These are phyloP conservation scores for Colletotrichum sp. DNA, from an alignment of 2,329 filamentous ascomycete genomes.

Conservation along the genomic window DNA sequence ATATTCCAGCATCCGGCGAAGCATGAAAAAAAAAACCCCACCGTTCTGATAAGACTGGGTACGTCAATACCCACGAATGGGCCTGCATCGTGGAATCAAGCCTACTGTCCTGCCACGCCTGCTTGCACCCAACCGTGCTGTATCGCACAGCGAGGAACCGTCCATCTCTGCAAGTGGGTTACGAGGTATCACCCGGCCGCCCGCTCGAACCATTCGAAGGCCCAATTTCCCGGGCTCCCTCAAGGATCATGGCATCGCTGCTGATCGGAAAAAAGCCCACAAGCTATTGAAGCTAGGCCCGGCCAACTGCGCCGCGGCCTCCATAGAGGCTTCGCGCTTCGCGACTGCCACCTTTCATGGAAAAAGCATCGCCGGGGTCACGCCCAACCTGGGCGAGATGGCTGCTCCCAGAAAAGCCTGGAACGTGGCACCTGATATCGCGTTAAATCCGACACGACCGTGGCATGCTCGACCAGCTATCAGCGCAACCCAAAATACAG, in stretches of 20 bases:
- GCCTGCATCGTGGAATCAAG: neutral
- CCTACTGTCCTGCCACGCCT: neutral
- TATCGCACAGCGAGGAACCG: neutral
- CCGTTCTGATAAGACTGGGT: neutral
- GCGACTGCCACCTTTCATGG: conserved; percentile 9
- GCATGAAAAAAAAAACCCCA: neutral
- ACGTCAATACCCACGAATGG: neutral
- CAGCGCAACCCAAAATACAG: neutral
- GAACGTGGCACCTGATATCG: conserved; percentile 1
- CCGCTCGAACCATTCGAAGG: neutral
- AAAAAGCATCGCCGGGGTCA: neutral
- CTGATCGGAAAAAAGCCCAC: neutral
- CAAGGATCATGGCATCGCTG: neutral
- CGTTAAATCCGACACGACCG: neutral
- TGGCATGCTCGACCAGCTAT: neutral
- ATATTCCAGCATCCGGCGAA: conserved; percentile 1
- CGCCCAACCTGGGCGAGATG: neutral
- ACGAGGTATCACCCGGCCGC: neutral
- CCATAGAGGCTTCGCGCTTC: neutral
- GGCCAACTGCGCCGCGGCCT: neutral
- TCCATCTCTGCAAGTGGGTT: neutral
- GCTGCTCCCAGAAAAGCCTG: neutral
- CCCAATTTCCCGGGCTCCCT: neutral
- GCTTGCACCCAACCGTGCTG: neutral
- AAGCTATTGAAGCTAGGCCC: neutral